These are phyloP conservation scores for Pseudocercospora vitis DNA, from an alignment of 2,329 filamentous ascomycete species.

Conservation along the genomic window DNA sequence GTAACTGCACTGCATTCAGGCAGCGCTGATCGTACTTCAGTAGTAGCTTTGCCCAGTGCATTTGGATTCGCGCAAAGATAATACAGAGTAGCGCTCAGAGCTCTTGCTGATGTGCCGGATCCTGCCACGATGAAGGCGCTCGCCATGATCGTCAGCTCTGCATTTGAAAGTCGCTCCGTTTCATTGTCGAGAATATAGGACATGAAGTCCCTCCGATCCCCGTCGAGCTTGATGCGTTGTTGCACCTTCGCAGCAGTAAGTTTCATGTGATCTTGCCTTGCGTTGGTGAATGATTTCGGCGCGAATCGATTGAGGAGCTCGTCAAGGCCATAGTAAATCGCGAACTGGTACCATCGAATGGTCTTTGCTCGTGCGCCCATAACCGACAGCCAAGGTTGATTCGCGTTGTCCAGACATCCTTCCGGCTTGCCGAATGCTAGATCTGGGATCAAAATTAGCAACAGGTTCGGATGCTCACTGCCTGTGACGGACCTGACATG, in stretches of 20 bases:
- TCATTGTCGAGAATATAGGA: slow-evolving; percentile 29
- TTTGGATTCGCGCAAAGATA: slow-evolving; percentile 33
- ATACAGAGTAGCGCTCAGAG: slow-evolving; percentile 35
- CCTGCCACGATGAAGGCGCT: slow-evolving; percentile 40
- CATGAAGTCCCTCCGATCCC: slow-evolving; percentile 13
- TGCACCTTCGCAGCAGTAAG: slow-evolving; percentile 1
- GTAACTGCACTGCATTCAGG: slow-evolving; percentile 36
- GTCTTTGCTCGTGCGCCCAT: slow-evolving; percentile 12
- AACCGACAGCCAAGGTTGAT: slow-evolving; percentile 10
- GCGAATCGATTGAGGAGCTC: slow-evolving; percentile 1
- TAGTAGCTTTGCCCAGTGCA: slow-evolving; percentile 31
- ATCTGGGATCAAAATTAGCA: not conserved
- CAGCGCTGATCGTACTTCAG: slow-evolving; percentile 40
- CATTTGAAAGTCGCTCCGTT: slow-evolving; percentile 16
- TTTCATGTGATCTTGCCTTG: slow-evolving; percentile 10
- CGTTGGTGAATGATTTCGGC: slow-evolving; percentile 4
- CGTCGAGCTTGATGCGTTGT: not conserved
- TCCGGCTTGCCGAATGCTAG: slow-evolving; percentile 11
- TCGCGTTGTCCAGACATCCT: slow-evolving; percentile 10
- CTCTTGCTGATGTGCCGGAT: slow-evolving; percentile 41
- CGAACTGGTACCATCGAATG: slow-evolving; percentile 10
- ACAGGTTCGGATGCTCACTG: too few species aligned
- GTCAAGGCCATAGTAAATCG: slow-evolving; percentile 12
- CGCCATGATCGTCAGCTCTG: slow-evolving; percentile 21
- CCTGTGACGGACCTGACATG: not conserved